phyloP scores from a whole-genome alignment of 1,284 basidiomycete genomes.

The Gymnopus androsaceus region DNA sequence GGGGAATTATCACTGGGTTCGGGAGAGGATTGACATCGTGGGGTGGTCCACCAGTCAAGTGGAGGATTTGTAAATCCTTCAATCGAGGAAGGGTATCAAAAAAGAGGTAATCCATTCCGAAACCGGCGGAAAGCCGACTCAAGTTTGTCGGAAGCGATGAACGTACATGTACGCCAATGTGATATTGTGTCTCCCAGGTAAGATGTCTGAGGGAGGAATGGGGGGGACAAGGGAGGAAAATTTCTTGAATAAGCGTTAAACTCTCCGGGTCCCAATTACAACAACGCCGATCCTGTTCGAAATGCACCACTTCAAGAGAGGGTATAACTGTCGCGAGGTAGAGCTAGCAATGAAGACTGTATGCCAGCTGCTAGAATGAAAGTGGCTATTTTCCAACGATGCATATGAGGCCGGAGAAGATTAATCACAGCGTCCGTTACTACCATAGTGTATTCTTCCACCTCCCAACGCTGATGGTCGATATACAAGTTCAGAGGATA shows the following conservation, averaged over 20 bases:
- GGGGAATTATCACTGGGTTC: background rate
- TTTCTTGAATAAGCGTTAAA: background rate
- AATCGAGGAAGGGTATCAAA: background rate
- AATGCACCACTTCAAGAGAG: background rate
- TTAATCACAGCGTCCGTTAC: background rate
- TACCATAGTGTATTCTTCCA: background rate
- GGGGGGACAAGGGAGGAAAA: background rate
- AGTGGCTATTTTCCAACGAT: background rate
- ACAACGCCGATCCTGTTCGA: background rate
- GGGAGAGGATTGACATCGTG: background rate
- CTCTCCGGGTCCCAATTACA: background rate
- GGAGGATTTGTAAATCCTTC: background rate
- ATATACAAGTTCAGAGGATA: background rate
- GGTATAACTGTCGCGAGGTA: background rate
- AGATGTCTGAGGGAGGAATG: background rate
- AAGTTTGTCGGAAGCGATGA: background rate
- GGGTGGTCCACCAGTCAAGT: background rate
- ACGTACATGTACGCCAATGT: background rate
- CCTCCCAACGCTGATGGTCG: background rate
- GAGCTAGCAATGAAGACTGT: background rate
- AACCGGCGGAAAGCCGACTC: background rate
- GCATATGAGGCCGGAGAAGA: background rate
- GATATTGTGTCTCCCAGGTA: background rate
- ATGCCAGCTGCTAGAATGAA: background rate
- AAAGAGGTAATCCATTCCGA: background rate